Evolutionary conservation across 202 grass and related monocot genomes (phyloP), one percentile per base, ranked within the genome.

Genomic region (Cymbopogon flexuosus): DNA sequence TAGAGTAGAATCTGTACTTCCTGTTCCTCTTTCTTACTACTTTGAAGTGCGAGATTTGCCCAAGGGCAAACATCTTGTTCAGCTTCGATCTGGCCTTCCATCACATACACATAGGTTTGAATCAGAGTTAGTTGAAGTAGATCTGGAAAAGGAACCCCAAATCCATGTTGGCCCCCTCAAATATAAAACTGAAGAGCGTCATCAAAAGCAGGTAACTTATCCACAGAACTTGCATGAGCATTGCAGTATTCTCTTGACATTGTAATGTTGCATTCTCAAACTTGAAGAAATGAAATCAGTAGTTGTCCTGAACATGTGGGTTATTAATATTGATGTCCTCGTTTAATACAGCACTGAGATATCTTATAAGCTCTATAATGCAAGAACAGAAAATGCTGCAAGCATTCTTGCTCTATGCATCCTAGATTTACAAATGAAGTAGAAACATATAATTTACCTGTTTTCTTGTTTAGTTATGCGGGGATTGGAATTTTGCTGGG

Each of bases 111-210:
- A 88, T 79, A 80, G 67, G 78, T 96, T 99, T 65, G 86, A 90
- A 27, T 93, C 96, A 10, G 92, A 96, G 62, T 57, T 87, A 60
- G 59, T 99, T 29, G 92, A 99, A 88, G 83, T 99, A 68, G 90
- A 99, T 68, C 67, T 99, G 78, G 90, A 91, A 84, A 93, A 93
- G 62, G 88, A 91, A 63, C 84, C 92, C 89, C 92, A 93, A 80
- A 74, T 91, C 84, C 96, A 99, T 87, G 88, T 89, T 73, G 96
- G 96, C 31, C 90, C 87, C 68, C 72, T 96, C 69, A 96, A 85
- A 88, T 99, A 91, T 85, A 91, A 79, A 84, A 84, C 83, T 49
- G 84, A 93, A 72, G 92, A 96, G 67, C 77, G 62, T 23, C 82
- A 89, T 91, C 92, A 91, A 63, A 99, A 93, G 74, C 92, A 93